Conservation (phyloP, 805 yeast species). For the Saccharomycopsis fermentans region DNA sequence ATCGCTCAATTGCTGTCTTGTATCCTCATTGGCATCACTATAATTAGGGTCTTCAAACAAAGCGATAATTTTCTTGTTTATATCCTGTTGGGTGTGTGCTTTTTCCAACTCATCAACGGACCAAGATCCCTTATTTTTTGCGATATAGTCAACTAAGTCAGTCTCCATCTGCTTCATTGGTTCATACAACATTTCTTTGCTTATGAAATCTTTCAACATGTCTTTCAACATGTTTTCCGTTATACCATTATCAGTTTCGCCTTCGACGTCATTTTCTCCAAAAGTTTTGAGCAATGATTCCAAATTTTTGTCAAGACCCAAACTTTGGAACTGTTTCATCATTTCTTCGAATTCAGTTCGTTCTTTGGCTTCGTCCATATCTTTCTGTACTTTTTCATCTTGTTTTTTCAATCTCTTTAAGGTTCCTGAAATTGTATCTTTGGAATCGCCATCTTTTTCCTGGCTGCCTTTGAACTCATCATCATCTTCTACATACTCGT, state of each 20-base stretch:
- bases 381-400: conserved; percentile 59
- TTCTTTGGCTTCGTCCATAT: conserved; percentile 34
- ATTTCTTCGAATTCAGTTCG: conserved; percentile 31
- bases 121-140: conserved; percentile 35
- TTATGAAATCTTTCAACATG: conserved; percentile 71
- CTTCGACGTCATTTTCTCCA: conserved; percentile 18
- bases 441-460: conserved; percentile 33
- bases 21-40: conserved; percentile 34
- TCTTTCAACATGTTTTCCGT: conserved; percentile 41
- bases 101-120: conserved; percentile 38
- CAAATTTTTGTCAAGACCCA: conserved; percentile 15
- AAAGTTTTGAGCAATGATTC: neutral
- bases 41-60: conserved; percentile 60
- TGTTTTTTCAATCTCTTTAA: conserved; percentile 70
- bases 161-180: conserved; percentile 74
- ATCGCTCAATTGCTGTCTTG: conserved; percentile 41
- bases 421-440: conserved; percentile 70
- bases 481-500: conserved; percentile 20
- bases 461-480: conserved; percentile 10
- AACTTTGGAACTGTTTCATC: conserved; percentile 61
- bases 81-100: conserved; percentile 51
- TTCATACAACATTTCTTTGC: conserved; percentile 78
- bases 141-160: conserved; percentile 66
- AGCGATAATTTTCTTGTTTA: conserved; percentile 50
- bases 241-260: conserved; percentile 26